These are phyloP conservation scores for Myxozyma monticola DNA, from an alignment of 805 yeast genomes.

Conservation along the genomic window DNA sequence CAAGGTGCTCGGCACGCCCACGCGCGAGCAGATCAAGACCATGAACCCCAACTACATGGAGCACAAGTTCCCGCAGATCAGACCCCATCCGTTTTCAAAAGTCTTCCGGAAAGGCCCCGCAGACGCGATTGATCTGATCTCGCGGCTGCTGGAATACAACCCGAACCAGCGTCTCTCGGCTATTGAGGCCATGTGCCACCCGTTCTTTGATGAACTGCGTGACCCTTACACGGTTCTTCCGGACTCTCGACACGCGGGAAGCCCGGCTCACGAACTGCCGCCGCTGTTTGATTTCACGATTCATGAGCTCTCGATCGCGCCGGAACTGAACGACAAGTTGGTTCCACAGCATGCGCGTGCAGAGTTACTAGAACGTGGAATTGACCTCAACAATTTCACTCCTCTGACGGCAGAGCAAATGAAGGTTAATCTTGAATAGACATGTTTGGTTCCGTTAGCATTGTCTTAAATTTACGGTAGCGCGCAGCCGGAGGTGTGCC, in stretches of 20 bases:
- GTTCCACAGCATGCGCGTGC: slow-evolving; percentile 44
- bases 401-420: slow-evolving; percentile 43
- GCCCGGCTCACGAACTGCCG: slow-evolving; percentile 72
- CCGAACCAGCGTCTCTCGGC: slow-evolving; percentile 84
- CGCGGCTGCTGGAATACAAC: slow-evolving; percentile 81
- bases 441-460: too few species aligned
- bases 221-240: slow-evolving; percentile 46
- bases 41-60: slow-evolving; percentile 98
- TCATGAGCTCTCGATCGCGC: slow-evolving; percentile 50
- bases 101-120: slow-evolving; percentile 77
- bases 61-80: slow-evolving; percentile 79
- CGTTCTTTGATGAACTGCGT: slow-evolving; percentile 85
- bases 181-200: slow-evolving; percentile 78
- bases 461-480: too few species aligned
- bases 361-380: slow-evolving; percentile 46
- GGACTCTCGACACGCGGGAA: slow-evolving; percentile 57
- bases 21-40: slow-evolving; percentile 83
- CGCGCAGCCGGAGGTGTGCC: too few species aligned
- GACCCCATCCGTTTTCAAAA: slow-evolving; percentile 56
- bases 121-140: slow-evolving; percentile 80
- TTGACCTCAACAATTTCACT: slow-evolving; percentile 59
- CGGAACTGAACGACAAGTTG: slow-evolving; percentile 43
- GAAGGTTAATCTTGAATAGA: slow-evolving; percentile 24
- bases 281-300: slow-evolving; percentile 75
- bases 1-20: slow-evolving; percentile 93